Evolutionary conservation across 305 asterid species (phyloP), one percentile per base, ranked within the genome.

Genomic region (Lippia alba): DNA sequence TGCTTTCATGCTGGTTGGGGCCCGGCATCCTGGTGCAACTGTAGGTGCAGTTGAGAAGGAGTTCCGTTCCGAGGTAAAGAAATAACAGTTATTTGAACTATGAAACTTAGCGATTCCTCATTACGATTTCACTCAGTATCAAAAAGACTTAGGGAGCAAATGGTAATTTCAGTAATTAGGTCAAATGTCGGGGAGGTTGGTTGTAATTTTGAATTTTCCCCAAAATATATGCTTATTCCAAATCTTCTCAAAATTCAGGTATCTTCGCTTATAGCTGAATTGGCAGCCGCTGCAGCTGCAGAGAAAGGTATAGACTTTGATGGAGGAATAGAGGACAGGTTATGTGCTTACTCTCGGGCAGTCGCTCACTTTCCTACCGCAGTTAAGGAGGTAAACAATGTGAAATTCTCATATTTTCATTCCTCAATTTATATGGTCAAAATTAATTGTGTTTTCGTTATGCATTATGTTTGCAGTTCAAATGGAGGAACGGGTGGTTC

Each of bases 1-100:
- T 70, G 95, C 99, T 62, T 94, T 91, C 88, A 94, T 94, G 99
- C 97, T 94, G 15, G 99, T 94, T 67, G 99, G 99, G 76, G 97
- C 96, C 56, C 96, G 97, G 58, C 97, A 91, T 81, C 96, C 96
- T 24, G 95, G 97, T 64, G 96, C 97, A 59, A 88, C 96, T 41
- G 97, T 94, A 40, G 99, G 99, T 34, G 87, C 6, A 50, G 97
- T 91, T 57, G 99, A 91, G 88, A 88, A 89, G 77, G 96, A 88
- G 56, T 80, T 86, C 74, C 88, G 91, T 30, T 68, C 93, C 24
- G 99, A 94, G 99, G 97, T 89, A 79, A 24, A 54, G 8, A 36
- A 32, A 10, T 8, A 11, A 44, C 40, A 6, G 34, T 8, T 72
- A 49, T 14, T 49, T 18, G 4, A 12, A 44, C 24, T 50, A 34